Evolutionary conservation across 352 stramenopile genomes (phyloP).

Genomic region (Phytophthora pluvialis): DNA sequence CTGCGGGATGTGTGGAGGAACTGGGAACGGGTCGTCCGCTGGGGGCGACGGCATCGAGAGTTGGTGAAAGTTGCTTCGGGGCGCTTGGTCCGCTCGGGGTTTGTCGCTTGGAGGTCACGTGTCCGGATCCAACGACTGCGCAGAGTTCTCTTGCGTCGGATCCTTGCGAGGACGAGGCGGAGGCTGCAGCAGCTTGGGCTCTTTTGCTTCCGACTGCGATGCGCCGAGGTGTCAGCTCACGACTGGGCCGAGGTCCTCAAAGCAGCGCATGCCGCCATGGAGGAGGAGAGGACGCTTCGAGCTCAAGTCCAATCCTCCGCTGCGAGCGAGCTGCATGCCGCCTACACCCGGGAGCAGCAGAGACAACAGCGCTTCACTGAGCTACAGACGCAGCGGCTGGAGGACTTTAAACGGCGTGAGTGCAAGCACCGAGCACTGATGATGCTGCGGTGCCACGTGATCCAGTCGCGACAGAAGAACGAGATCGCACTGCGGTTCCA

Average conservation of each 20-base stretch:
- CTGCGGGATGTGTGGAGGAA: slow-evolving; percentile 27
- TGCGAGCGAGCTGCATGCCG: slow-evolving; percentile 40
- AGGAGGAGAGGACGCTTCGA: slow-evolving; percentile 52
- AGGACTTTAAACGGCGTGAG: slow-evolving; percentile 26
- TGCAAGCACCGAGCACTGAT: slow-evolving; percentile 21
- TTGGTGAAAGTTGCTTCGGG: not conserved
- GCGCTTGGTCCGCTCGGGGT: slow-evolving; percentile 8
- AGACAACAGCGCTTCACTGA: slow-evolving; percentile 24
- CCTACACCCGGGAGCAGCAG: slow-evolving; percentile 32
- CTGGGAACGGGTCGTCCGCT: slow-evolving; percentile 25
- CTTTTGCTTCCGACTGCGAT: slow-evolving; percentile 37
- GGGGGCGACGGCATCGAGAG: slow-evolving; percentile 12
- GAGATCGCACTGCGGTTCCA: slow-evolving; percentile 34
- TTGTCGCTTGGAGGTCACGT: slow-evolving; percentile 17
- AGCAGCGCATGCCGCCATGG: slow-evolving; percentile 42
- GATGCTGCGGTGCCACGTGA: slow-evolving; percentile 25
- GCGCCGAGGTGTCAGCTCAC: slow-evolving; percentile 32
- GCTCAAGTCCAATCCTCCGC: slow-evolving; percentile 42
- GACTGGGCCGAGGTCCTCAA: slow-evolving; percentile 55
- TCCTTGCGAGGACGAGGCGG: slow-evolving; percentile 11
- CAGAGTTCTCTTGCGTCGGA: slow-evolving; percentile 17
- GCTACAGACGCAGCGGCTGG: slow-evolving; percentile 26
- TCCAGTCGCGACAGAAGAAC: slow-evolving; percentile 11
- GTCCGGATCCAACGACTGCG: not conserved
- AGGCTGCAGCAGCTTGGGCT: slow-evolving; percentile 29